Evolutionary conservation across 1,284 basidiomycete genomes (phyloP).

Genomic region (Schizophyllum commune): DNA sequence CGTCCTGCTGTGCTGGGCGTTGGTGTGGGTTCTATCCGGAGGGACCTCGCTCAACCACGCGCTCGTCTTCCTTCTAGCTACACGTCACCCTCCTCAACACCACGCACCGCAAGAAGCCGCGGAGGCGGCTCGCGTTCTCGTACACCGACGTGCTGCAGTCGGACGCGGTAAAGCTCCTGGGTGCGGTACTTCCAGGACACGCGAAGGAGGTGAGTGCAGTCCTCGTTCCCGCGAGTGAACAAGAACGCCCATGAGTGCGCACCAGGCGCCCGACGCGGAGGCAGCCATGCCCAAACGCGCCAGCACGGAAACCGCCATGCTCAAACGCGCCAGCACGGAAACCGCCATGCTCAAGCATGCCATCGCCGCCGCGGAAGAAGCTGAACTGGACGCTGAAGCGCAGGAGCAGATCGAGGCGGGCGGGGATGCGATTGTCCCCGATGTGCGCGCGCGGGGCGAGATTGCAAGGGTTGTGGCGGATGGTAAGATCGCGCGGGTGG

Average conservation of each 20-base stretch:
- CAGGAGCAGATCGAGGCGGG: neutral
- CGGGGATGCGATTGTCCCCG: neutral
- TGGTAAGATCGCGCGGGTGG: slow-evolving; percentile 1
- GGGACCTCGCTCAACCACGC: neutral
- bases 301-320: neutral
- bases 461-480: slow-evolving; percentile 1
- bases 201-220: neutral
- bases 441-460: slow-evolving; percentile 10
- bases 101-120: slow-evolving; percentile 39
- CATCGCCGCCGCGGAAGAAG: neutral
- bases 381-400: neutral
- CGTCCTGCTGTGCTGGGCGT: slow-evolving; percentile 4
- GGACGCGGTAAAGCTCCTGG: neutral
- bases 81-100: slow-evolving; percentile 68
- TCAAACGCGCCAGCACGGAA: neutral
- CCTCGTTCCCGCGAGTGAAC: slow-evolving; percentile 11
- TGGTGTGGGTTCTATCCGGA: neutral
- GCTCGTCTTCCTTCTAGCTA: slow-evolving; percentile 29
- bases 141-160: slow-evolving; percentile 32
- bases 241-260: no score
- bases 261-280: no score
- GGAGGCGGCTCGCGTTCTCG: slow-evolving; percentile 34
- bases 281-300: no score
- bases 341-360: no score
- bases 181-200: slow-evolving; percentile 20